Evolutionary conservation across 441 rosid species (phyloP), one percentile per base, ranked within the genome.

Genomic region (Bocquillonia castaneifolia): DNA sequence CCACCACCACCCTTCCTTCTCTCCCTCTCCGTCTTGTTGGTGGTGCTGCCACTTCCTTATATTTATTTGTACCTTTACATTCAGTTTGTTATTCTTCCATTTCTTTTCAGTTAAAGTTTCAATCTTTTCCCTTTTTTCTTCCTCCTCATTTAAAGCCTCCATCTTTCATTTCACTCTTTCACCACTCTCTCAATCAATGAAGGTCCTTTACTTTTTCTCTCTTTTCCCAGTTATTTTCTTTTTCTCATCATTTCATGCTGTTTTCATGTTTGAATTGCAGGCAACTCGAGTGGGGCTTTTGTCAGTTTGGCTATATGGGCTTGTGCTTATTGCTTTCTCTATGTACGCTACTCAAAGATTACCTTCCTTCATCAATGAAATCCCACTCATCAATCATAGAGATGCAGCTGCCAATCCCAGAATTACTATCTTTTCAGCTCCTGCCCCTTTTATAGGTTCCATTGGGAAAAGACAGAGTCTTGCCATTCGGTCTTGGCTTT

Each of bases 251-350:
- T 8, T 29, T 54, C 22, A 61, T 63, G 55, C 10, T 48, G 22
- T 10, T 69, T 68, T 66, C 28, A 3, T 67, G 8, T 28, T 6
- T 54, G 26, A 26, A 53, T 75, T 67, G 52, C 84, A 85, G 95
- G 85, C 71, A 26, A 69, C 77, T 68, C 71, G 69, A 78, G 74
- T 82, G 72, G 85, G 87, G 26, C 66, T 94, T 2, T 83, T 86
- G 81, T 80, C 86, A n/a, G 69, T 91, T 67, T 91, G 96, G 97
- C 75, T 88, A 48, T 87, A 84, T 79, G 97, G 97, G 66, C 53
- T 90, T 48, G 54, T 81, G 59, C 79, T 91, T 23, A 86, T 94
- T 69, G 84, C 69, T 72, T 74, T 94, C 75, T 90, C 97, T 73
- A 75, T 91, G 65, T 88, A 81, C 80, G 84, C 87, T 20, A 91